Evolutionary conservation across 225 moss, liverwort and hornwort genomes (phyloP).

Genomic region (Polytrichum formosum): DNA sequence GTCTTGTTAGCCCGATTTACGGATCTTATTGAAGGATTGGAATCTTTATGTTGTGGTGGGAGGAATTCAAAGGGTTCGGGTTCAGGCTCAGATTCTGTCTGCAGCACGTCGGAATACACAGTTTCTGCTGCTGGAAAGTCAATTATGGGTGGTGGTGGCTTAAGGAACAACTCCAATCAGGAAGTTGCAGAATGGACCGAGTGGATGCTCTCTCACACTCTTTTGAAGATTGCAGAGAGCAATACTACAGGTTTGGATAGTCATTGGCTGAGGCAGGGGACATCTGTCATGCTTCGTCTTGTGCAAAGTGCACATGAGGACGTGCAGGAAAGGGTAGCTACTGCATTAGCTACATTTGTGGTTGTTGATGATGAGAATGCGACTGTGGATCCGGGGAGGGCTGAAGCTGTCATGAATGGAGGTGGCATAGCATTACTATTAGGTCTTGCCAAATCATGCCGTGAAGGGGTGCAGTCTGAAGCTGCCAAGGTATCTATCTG

Average conservation of each 20-base stretch:
- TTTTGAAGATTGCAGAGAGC: slow-evolving; percentile 53
- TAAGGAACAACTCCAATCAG: background rate
- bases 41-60: slow-evolving; percentile 15
- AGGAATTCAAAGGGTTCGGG: background rate
- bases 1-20: slow-evolving; percentile 54
- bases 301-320: slow-evolving; percentile 61
- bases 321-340: slow-evolving; percentile 59
- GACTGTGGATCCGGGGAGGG: no score
- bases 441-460: slow-evolving; percentile 57
- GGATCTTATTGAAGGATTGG: slow-evolving; percentile 49
- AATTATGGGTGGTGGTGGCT: no score
- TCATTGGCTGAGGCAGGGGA: slow-evolving; percentile 62
- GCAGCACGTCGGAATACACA: background rate
- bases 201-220: slow-evolving; percentile 61
- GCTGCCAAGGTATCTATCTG: slow-evolving; percentile 53
- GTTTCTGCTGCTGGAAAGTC: slow-evolving; percentile 2
- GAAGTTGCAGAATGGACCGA: slow-evolving; percentile 53
- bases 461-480: slow-evolving; percentile 66
- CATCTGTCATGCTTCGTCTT: slow-evolving; percentile 53
- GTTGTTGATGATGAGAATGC: no score
- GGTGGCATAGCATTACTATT: no score
- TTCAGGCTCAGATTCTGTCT: background rate
- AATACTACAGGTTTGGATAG: slow-evolving; percentile 46
- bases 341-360: no score
- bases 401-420: no score